Percentiles rank a stretch among this genome's conserved stretches.
Evolutionary conservation across 1,284 basidiomycete genomes (phyloP).

Genomic region (Pyrrhoderma noxium): DNA sequence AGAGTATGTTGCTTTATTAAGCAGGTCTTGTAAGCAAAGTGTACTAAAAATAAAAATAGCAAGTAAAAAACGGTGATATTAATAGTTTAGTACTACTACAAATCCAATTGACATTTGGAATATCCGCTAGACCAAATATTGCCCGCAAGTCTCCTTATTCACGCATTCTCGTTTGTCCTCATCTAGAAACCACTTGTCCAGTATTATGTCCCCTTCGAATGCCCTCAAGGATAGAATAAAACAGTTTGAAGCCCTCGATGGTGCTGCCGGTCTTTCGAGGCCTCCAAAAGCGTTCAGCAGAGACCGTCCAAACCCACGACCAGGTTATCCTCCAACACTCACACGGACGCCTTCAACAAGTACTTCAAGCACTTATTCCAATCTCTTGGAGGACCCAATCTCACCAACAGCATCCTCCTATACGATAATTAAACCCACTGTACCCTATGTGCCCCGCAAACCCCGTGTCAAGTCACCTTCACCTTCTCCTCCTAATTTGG

Average conservation of each 20-base stretch:
- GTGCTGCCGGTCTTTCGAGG: neutral
- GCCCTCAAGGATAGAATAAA: constrained; percentile 15
- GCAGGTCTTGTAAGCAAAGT: too few species aligned
- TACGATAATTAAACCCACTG: constrained; percentile 15
- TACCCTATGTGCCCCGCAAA: constrained; percentile 18
- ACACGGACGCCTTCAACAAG: neutral
- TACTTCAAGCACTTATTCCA: neutral
- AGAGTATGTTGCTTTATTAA: too few species aligned
- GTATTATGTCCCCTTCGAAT: constrained; percentile 13
- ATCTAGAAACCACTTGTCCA: constrained; percentile 1
- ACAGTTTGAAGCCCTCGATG: constrained; percentile 13
- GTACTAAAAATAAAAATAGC: too few species aligned
- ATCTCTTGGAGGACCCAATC: constrained; percentile 14
- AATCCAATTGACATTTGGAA: too few species aligned
- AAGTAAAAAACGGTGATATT: too few species aligned
- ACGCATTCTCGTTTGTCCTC: neutral
- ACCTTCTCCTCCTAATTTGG: constrained; percentile 46
- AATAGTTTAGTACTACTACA: too few species aligned
- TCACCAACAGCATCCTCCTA: constrained; percentile 18
- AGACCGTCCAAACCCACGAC: constrained; percentile 3
- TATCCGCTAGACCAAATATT: too few species aligned
- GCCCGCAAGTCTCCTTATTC: too few species aligned
- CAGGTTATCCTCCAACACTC: constrained; percentile 11
- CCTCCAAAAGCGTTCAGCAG: neutral
- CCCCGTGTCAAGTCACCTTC: constrained; percentile 34